Evolutionary conservation across 1,139 yeast genomes (phyloP).

Genomic region (Pichia cactophila): DNA sequence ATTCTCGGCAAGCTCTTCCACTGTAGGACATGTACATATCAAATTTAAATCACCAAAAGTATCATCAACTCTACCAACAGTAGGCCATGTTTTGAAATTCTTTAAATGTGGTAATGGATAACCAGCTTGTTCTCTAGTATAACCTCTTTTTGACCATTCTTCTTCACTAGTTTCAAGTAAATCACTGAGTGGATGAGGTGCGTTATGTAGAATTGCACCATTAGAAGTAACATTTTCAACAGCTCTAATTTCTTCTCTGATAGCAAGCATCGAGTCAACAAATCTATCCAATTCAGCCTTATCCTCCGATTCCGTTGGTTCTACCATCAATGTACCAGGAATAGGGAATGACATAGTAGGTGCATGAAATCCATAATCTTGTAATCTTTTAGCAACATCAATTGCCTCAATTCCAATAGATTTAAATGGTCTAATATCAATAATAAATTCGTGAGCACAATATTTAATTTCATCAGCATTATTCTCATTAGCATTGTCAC

Average conservation of each 20-base stretch:
- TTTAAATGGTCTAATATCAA: constrained; percentile 85
- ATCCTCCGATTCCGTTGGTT: constrained; percentile 94
- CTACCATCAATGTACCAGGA: constrained; percentile 94
- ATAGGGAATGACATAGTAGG: constrained; percentile 99
- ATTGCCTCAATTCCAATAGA: constrained; percentile 82
- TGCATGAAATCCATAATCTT: constrained; percentile 97
- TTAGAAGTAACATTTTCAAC: constrained; percentile 54
- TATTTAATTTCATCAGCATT: constrained; percentile 46
- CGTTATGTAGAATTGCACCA: constrained; percentile 73
- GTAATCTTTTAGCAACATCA: constrained; percentile 92
- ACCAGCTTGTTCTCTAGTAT: constrained; percentile 89
- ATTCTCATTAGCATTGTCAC: constrained; percentile 21
- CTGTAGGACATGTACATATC: constrained; percentile 88
- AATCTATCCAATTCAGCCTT: constrained; percentile 84
- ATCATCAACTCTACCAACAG: constrained; percentile 87
- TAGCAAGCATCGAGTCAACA: constrained; percentile 77
- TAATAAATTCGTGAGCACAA: constrained; percentile 95
- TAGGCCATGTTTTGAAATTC: constrained; percentile 86
- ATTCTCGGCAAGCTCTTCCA: constrained; percentile 50
- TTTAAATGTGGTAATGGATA: constrained; percentile 74
- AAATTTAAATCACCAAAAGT: constrained; percentile 90
- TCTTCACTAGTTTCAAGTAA: constrained; percentile 47
- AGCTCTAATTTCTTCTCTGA: constrained; percentile 76
- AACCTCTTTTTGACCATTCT: constrained; percentile 78
- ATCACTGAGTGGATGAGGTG: constrained; percentile 88